Evolutionary conservation across 371 early-diverging fungal genomes (phyloP).

Genomic region (Mortierella sp.): DNA sequence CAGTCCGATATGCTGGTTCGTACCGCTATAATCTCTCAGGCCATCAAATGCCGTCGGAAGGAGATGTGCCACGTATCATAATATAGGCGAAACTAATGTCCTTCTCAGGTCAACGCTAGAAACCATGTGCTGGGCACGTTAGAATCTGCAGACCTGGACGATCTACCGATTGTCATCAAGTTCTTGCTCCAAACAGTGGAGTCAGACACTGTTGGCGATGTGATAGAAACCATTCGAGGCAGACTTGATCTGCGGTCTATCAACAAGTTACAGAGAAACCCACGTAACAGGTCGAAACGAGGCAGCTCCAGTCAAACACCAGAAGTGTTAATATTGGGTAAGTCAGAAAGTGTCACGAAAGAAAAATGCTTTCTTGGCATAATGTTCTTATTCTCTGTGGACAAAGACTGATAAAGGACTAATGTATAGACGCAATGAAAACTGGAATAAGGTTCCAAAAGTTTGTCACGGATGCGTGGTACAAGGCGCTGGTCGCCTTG

Average conservation of each 20-base stretch:
- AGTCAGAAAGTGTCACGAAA: too few relatives aligned
- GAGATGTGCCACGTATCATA: too few relatives aligned
- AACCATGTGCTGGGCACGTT: constrained; percentile 69
- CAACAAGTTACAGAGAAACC: constrained; percentile 52
- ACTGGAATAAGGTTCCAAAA: constrained; percentile 75
- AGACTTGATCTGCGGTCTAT: constrained; percentile 69
- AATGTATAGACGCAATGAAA: constrained; percentile 75
- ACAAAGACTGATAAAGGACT: too few relatives aligned
- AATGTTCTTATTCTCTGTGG: too few relatives aligned
- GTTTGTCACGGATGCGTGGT: constrained; percentile 79
- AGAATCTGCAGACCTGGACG: constrained; percentile 75
- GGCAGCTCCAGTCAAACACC: constrained; percentile 55
- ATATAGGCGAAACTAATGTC: too few relatives aligned
- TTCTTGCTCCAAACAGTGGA: constrained; percentile 77
- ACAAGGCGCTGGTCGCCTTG: constrained; percentile 61
- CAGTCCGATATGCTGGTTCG: constrained; percentile 64
- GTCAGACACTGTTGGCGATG: constrained; percentile 53
- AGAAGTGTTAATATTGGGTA: constrained; percentile 69
- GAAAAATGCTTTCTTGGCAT: too few relatives aligned
- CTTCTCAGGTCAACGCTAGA: constrained; percentile 67
- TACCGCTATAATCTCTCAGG: too few relatives aligned
- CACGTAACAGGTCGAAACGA: constrained; percentile 12
- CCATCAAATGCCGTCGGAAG: too few relatives aligned
- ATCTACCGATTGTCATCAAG: constrained; percentile 76
- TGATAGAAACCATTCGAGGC: constrained; percentile 63